phyloP scores from a whole-genome alignment of 306 rosid genomes.

The Carpinus viminea region DNA sequence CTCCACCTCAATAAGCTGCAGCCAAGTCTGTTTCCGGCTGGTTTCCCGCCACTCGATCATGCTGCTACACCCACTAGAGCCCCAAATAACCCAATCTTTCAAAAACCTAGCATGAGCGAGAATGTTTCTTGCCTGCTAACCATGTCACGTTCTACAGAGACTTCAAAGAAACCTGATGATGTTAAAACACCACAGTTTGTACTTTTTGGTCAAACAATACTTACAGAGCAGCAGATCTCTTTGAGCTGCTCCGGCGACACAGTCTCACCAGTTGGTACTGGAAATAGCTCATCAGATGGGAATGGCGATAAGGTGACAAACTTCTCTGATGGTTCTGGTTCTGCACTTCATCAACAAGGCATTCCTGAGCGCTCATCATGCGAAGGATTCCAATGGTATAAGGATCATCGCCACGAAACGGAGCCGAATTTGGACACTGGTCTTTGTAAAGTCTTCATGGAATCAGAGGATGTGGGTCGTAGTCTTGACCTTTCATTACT shows the following conservation, averaged over 20 bases:
- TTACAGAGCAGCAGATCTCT: slow-evolving; percentile 73
- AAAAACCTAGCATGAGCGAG: slow-evolving; percentile 61
- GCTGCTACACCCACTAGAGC: slow-evolving; percentile 43
- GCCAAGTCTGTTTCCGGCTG: slow-evolving; percentile 54
- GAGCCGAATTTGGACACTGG: slow-evolving; percentile 55
- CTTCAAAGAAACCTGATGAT: slow-evolving; percentile 48
- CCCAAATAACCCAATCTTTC: slow-evolving; percentile 37
- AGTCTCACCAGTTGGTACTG: slow-evolving; percentile 60
- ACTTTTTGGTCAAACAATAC: slow-evolving; percentile 80
- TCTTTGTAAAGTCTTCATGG: slow-evolving; percentile 79
- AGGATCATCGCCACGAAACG: slow-evolving; percentile 48
- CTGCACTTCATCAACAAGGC: slow-evolving; percentile 51
- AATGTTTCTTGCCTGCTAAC: slow-evolving; percentile 65
- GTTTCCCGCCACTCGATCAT: slow-evolving; percentile 50
- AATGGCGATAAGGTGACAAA: slow-evolving; percentile 49
- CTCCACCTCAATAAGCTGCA: slow-evolving; percentile 71
- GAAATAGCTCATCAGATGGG: slow-evolving; percentile 72
- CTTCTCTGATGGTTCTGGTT: slow-evolving; percentile 56
- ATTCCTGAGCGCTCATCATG: slow-evolving; percentile 47
- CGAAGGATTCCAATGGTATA: slow-evolving; percentile 58
- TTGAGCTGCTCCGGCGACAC: slow-evolving; percentile 64
- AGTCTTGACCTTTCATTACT: slow-evolving; percentile 67
- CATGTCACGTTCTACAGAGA: slow-evolving; percentile 53
- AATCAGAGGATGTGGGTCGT: slow-evolving; percentile 73
- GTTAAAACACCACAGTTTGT: slow-evolving; percentile 65